Percentiles rank a stretch among this genome's conserved stretches.
phyloP scores from a whole-genome alignment of 116 monocot genomes.

The Dioscorea cayenensis region DNA sequence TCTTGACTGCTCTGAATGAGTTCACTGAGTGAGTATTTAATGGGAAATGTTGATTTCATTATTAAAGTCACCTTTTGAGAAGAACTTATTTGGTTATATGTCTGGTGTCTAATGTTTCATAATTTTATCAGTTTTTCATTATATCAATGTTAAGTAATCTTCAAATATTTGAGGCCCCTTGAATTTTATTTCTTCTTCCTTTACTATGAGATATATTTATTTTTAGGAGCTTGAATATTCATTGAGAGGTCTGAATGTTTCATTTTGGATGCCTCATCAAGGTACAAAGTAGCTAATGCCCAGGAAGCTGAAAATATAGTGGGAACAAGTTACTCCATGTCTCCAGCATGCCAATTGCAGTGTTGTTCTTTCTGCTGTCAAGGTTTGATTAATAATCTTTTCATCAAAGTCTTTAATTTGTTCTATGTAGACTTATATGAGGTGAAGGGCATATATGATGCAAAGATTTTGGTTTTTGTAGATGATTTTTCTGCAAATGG shows the following conservation, averaged over 20 bases:
- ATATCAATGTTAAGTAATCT: no score
- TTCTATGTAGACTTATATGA: not conserved
- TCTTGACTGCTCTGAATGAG: constrained; percentile 93
- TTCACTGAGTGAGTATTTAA: constrained; percentile 83
- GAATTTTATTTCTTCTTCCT: not conserved
- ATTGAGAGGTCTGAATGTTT: constrained; percentile 4
- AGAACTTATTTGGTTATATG: not conserved
- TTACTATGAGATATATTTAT: not conserved
- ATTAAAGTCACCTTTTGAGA: not conserved
- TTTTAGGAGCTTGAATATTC: not conserved
- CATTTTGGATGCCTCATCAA: constrained; percentile 92
- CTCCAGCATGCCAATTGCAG: constrained; percentile 99
- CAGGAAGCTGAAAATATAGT: constrained; percentile 99
- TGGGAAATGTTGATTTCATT: not conserved
- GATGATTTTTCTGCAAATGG: constrained; percentile 99
- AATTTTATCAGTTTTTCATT: no score
- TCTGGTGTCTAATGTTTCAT: no score
- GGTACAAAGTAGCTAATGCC: constrained; percentile 91
- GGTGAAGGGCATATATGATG: not conserved
- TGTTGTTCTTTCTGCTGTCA: constrained; percentile 98
- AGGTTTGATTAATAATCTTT: constrained; percentile 36
- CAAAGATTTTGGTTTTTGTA: constrained; percentile 21
- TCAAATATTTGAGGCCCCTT: no score
- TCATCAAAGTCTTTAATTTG: not conserved
- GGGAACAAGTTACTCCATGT: constrained; percentile 86